phyloP scores from a whole-genome alignment of 108 stramenopile species.

The Skeletonema costatum region DNA sequence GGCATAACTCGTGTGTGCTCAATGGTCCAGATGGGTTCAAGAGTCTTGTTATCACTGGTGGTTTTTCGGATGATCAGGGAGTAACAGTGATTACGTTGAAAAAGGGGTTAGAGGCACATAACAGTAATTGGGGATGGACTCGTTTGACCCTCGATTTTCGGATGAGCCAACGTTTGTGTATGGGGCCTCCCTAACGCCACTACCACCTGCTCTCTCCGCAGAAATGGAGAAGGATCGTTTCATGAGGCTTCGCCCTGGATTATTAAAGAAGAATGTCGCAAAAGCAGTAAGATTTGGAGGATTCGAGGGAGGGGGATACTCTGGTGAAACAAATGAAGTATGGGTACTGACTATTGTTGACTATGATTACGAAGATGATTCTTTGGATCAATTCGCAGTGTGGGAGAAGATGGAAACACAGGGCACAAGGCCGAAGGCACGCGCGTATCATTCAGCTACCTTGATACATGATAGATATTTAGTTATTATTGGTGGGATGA shows the following conservation, averaged over 20 bases:
- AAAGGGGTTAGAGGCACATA: background rate
- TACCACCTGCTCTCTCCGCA: background rate
- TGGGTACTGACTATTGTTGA: slow-evolving; percentile 39
- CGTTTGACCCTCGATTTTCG: background rate
- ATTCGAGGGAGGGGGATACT: slow-evolving; percentile 65
- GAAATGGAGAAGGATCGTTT: slow-evolving; percentile 20
- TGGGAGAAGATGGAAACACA: slow-evolving; percentile 15
- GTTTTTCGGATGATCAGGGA: slow-evolving; percentile 47
- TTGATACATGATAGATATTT: slow-evolving; percentile 55
- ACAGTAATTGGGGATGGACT: background rate
- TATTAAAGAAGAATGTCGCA: background rate
- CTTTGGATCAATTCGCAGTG: background rate
- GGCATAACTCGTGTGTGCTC: slow-evolving; percentile 52
- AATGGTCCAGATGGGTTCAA: slow-evolving; percentile 2
- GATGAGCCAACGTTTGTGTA: slow-evolving; percentile 37
- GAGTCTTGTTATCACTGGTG: slow-evolving; percentile 52
- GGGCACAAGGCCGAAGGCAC: slow-evolving; percentile 7
- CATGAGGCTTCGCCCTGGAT: background rate
- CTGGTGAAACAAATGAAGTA: slow-evolving; percentile 57
- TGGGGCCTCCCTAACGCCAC: slow-evolving; percentile 49
- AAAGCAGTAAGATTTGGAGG: slow-evolving; percentile 65
- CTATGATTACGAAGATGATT: background rate
- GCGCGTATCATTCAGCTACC: slow-evolving; percentile 73
- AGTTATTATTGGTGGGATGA: slow-evolving; percentile 66
- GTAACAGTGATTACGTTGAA: slow-evolving; percentile 15